These are phyloP conservation scores for Gossypium davidsonii DNA, from an alignment of 441 rosid genomes.

Conservation along the genomic window DNA sequence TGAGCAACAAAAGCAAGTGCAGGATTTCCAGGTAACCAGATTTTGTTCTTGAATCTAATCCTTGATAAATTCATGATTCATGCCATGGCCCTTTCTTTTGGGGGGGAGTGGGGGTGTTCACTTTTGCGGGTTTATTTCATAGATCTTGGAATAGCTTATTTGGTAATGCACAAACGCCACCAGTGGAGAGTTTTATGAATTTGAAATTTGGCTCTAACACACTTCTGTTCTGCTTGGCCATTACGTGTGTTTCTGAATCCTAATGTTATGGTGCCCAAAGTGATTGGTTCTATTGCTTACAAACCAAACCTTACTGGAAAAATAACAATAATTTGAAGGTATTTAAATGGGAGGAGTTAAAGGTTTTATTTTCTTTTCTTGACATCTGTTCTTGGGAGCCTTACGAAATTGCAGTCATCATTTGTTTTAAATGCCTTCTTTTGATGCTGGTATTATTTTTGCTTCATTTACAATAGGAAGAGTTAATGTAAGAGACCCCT, in stretches of 20 bases:
- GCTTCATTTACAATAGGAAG: not conserved
- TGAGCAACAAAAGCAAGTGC: constrained; percentile 86
- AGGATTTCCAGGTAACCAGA: constrained; percentile 64
- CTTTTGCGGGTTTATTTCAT: not conserved
- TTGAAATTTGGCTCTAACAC: not conserved
- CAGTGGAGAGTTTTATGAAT: too few relatives aligned
- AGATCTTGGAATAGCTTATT: not conserved
- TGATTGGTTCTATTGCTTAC: not conserved
- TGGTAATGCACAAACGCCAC: too few relatives aligned
- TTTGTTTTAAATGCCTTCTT: not conserved
- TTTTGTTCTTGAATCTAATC: not conserved
- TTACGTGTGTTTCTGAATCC: not conserved
- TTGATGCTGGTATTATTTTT: not conserved
- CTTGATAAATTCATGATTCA: not conserved
- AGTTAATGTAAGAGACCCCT: not conserved
- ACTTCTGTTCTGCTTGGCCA: not conserved
- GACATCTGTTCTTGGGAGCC: not conserved
- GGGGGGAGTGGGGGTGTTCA: too few relatives aligned
- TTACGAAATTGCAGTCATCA: not conserved
- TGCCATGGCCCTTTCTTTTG: not conserved
- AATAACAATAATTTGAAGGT: not conserved
- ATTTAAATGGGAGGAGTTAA: not conserved
- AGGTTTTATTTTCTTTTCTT: not conserved
- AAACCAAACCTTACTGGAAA: not conserved
- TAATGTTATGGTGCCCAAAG: not conserved